A percentile compares a stretch with the other conserved stretches of the same genome.
phyloP scores from a whole-genome alignment of 2,329 filamentous ascomycete species.

The Allantophomopsis cytisporea region DNA sequence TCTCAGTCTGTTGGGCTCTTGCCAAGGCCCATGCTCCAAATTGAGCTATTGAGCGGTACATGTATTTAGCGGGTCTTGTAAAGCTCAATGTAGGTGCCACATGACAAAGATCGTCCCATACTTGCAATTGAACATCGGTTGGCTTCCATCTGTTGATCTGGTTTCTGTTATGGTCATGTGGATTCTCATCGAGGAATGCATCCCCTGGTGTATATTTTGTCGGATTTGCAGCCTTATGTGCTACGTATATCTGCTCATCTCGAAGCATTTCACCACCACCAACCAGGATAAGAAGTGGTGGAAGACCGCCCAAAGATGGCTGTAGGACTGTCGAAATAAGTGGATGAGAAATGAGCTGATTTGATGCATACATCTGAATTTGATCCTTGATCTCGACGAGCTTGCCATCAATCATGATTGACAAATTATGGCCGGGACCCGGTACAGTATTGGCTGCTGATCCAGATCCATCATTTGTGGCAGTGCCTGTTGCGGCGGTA shows the following conservation, averaged over 20 bases:
- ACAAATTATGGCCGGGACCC: constrained; percentile 29
- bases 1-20: constrained; percentile 62
- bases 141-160: constrained; percentile 56
- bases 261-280: constrained; percentile 82
- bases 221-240: constrained; percentile 87
- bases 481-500: constrained; percentile 18
- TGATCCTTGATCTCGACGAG: constrained; percentile 72
- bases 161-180: constrained; percentile 35
- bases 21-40: constrained; percentile 89
- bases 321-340: constrained; percentile 83
- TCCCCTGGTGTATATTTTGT: constrained; percentile 58
- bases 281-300: constrained; percentile 73
- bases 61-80: constrained; percentile 88
- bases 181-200: constrained; percentile 46
- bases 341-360: constrained; percentile 73
- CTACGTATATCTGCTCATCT: constrained; percentile 90
- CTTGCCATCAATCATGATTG: constrained; percentile 58
- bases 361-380: constrained; percentile 78
- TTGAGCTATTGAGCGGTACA: constrained; percentile 86
- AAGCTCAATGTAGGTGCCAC: constrained; percentile 89
- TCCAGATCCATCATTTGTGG: constrained; percentile 10
- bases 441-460: constrained; percentile 17
- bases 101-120: constrained; percentile 94
- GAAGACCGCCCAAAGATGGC: constrained; percentile 77
- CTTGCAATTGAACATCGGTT: constrained; percentile 85